phyloP scores from a whole-genome alignment of 2,329 filamentous ascomycete species.

The Fusarium nanum region DNA sequence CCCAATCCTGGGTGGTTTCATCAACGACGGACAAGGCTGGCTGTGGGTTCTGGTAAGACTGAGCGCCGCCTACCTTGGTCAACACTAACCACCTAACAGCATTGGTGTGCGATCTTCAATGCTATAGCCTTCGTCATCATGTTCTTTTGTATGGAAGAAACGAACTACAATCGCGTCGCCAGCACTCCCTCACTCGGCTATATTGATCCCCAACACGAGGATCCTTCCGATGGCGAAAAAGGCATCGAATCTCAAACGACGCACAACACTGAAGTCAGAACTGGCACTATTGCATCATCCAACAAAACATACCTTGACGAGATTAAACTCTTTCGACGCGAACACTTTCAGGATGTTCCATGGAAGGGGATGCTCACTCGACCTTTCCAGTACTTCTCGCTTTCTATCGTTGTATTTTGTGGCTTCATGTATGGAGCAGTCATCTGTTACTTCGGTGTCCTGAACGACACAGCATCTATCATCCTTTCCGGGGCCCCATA shows the following conservation, averaged over 20 bases:
- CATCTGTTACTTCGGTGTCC: not conserved
- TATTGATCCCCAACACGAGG: not conserved
- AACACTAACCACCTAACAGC: not conserved
- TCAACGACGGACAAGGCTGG: conserved; percentile 55
- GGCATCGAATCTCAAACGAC: not conserved
- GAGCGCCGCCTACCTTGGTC: not conserved
- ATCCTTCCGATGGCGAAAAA: not conserved
- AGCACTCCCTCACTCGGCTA: not conserved
- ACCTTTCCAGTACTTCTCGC: not conserved
- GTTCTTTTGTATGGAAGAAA: conserved; percentile 2
- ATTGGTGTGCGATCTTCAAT: not conserved
- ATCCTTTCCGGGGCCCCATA: not conserved
- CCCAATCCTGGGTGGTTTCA: conserved; percentile 58
- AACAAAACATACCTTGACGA: not conserved
- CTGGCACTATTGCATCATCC: not conserved
- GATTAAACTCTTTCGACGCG: not conserved
- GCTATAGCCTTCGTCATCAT: not conserved
- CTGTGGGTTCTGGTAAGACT: conserved; percentile 56
- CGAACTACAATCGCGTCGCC: conserved; percentile 44
- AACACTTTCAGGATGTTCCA: not conserved
- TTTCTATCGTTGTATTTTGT: not conserved
- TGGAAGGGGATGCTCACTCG: not conserved
- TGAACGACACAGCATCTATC: not conserved
- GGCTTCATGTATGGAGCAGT: conserved; percentile 10
- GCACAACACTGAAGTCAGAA: not conserved